Evolutionary conservation across 371 early-diverging fungal species (phyloP).

Genomic region (Mortierella sp.): DNA sequence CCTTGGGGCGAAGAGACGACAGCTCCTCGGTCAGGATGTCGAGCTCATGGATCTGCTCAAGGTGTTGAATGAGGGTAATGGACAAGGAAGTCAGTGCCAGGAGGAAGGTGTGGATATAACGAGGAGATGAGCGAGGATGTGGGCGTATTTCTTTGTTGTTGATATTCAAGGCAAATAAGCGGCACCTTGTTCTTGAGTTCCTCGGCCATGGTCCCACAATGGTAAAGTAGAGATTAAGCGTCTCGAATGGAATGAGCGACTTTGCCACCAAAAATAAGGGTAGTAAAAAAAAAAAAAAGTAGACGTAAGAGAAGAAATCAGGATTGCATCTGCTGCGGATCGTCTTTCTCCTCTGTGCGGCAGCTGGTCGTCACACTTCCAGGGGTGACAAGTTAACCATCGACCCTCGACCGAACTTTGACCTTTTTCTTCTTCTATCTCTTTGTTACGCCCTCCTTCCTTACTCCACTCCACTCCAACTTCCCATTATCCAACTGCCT

Average conservation of each 20-base stretch:
- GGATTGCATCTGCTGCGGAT: not conserved
- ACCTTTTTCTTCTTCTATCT: not conserved
- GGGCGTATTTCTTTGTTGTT: not conserved
- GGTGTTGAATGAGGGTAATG: not conserved
- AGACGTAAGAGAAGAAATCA: not conserved
- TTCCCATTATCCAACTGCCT: too few relatives aligned
- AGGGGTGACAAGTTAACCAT: not conserved
- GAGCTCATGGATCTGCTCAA: conserved; percentile 31
- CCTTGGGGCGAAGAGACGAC: conserved; percentile 25
- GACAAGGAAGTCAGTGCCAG: not conserved
- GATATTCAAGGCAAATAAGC: not conserved
- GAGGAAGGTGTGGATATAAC: not conserved
- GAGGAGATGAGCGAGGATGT: not conserved
- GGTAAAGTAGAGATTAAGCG: not conserved
- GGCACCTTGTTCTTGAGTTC: conserved; percentile 22
- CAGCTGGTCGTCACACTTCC: not conserved
- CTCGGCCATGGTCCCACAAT: conserved; percentile 21
- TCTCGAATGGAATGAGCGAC: not conserved
- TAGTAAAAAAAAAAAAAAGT: not conserved
- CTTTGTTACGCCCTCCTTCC: too few relatives aligned
- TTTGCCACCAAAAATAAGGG: not conserved
- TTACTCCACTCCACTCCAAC: not conserved
- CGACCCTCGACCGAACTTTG: not conserved
- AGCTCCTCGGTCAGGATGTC: conserved; percentile 44
- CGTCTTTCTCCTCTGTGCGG: not conserved